Evolutionary conservation across 495 filamentous ascomycete species (phyloP), one percentile per base, ranked within the genome.

Genomic region (Xylaria cubensis): DNA sequence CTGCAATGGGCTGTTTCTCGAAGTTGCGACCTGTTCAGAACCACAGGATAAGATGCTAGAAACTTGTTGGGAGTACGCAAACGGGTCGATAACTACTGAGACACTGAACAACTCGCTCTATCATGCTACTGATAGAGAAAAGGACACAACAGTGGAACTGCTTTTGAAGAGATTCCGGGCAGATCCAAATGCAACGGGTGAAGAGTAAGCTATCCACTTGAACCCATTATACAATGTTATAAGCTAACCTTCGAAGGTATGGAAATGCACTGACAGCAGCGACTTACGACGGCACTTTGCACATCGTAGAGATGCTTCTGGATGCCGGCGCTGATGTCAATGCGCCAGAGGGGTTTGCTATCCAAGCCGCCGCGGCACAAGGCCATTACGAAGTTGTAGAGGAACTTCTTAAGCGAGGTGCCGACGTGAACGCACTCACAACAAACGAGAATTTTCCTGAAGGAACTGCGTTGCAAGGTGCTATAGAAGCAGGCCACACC

Each of bases 391-490:
- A 78, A 2, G 73, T 82, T 26, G 80, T 81, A 3, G 46, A 68
- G 51, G 74, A 78, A 48, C 78, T 82, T 44, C 63, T 82, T 0
- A 71, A 75, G 13, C 72, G 64, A 61, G 80, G 80, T 12, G 80
- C 78, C 7, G 69, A 82, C 46, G 77, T 81, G 12, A 81, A 82
- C 26, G 77, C 74, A 3, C 69, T 73, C 36, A 75, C 76, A 17
- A 13, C 72, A 21, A 74, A 76, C 36, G 58, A 73, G n/a, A 75
- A 77, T 19, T 77, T 80, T 68, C 56, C 71, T 7, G 62, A 69
- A n/a, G 78, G 77, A 9, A 79, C 79, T 9, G 80, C 80, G 17
- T 64, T 82, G 19, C 79, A 81, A 48, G 80, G 76, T 4, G 80
- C 80, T 2, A 75, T 70, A 26, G 73, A 81, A 71, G 73, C 72